Evolutionary conservation across 1,284 basidiomycete species (phyloP).

Genomic region (Leccinum ponderosum): DNA sequence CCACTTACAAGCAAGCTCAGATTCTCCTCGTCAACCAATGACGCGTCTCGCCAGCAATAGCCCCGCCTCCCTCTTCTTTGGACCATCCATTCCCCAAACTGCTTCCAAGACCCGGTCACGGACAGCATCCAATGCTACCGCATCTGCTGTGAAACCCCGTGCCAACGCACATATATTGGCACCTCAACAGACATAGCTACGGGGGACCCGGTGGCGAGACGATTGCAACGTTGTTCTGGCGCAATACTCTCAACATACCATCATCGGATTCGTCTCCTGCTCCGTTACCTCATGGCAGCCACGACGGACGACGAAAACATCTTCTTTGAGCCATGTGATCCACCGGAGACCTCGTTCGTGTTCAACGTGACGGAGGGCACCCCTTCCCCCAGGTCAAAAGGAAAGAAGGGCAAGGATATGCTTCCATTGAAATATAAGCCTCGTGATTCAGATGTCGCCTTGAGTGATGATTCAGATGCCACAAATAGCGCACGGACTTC

Average conservation of each 20-base stretch:
- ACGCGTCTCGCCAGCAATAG: conserved; percentile 45
- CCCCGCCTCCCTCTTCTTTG: conserved; percentile 73
- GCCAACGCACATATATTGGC: conserved; percentile 31
- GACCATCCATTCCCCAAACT: conserved; percentile 54
- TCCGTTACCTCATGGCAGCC: conserved; percentile 25
- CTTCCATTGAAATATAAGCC: conserved; percentile 68
- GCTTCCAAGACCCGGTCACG: conserved; percentile 18
- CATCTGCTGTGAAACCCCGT: conserved; percentile 6
- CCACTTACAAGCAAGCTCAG: conserved; percentile 15
- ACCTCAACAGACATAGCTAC: conserved; percentile 61
- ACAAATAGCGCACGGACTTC: conserved; percentile 34
- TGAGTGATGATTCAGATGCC: conserved; percentile 61
- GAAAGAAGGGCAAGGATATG: conserved; percentile 38
- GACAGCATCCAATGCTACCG: conserved; percentile 23
- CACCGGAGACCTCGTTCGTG: conserved; percentile 50
- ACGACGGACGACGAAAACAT: conserved; percentile 55
- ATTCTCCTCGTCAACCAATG: conserved; percentile 30
- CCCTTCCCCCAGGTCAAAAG: conserved; percentile 55
- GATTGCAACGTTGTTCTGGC: conserved; percentile 43
- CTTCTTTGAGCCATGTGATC: conserved; percentile 49
- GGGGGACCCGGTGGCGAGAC: conserved; percentile 35
- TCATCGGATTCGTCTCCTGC: conserved; percentile 54
- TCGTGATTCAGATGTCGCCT: conserved; percentile 63
- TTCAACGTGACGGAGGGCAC: conserved; percentile 56
- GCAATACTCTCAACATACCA: conserved; percentile 38